phyloP scores from a whole-genome alignment of 345 rosid species.

The Triadica sebifera region DNA sequence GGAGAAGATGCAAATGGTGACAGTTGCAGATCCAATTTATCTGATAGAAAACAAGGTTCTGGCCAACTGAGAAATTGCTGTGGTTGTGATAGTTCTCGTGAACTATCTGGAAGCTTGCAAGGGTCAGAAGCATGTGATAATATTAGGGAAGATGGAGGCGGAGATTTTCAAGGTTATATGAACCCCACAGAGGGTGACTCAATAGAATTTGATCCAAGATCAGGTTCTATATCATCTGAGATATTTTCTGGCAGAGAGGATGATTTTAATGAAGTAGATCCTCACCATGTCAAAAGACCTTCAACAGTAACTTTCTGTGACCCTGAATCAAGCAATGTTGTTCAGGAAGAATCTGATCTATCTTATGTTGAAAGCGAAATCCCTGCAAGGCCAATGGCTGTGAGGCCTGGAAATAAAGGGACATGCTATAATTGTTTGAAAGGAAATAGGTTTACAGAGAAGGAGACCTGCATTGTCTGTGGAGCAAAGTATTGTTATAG shows the following conservation, averaged over 20 bases:
- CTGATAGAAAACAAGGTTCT: constrained; percentile 25
- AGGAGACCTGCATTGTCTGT: constrained; percentile 85
- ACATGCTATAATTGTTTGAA: constrained; percentile 69
- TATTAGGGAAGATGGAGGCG: constrained; percentile 12
- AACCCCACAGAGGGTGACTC: constrained; percentile 28
- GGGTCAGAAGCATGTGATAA: constrained; percentile 13
- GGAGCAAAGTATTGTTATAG: constrained; percentile 65
- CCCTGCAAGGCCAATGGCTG: constrained; percentile 38
- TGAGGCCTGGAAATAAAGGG: constrained; percentile 65
- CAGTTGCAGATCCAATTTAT: constrained; percentile 8
- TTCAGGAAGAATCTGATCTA: constrained; percentile 34
- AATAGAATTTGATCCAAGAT: constrained; percentile 30
- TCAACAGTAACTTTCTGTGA: constrained; percentile 57
- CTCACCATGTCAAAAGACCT: constrained; percentile 35
- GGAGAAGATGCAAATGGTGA: constrained; percentile 15
- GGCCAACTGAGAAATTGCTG: constrained; percentile 20
- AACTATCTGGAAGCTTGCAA: constrained; percentile 21
- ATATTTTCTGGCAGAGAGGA: constrained; percentile 40
- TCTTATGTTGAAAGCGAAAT: constrained; percentile 37
- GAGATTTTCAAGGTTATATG: constrained; percentile 27
- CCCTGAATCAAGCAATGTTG: no score
- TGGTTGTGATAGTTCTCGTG: constrained; percentile 18
- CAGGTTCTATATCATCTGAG: constrained; percentile 33
- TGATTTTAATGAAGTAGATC: constrained; percentile 24
- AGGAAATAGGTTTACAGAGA: constrained; percentile 62